These are phyloP conservation scores for Avicennia marina DNA, from an alignment of 257 asterid genomes.

Conservation along the genomic window DNA sequence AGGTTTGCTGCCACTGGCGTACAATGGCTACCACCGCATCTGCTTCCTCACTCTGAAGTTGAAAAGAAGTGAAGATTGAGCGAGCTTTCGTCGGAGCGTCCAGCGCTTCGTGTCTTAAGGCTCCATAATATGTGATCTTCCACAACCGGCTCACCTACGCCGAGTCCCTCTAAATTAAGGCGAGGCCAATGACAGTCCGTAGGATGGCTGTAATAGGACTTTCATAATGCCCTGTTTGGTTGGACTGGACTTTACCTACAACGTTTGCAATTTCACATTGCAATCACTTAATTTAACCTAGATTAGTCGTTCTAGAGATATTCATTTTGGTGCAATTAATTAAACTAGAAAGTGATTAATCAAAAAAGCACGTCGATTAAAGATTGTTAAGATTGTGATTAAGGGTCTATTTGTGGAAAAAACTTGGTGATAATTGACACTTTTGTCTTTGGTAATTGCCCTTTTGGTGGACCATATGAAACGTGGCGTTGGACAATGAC, in stretches of 20 bases:
- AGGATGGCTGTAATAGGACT: too few relatives aligned
- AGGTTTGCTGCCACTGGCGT: slow-evolving; percentile 44
- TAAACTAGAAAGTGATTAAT: not conserved
- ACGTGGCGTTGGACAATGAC: slow-evolving; percentile 7
- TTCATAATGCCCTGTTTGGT: too few relatives aligned
- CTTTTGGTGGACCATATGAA: not conserved
- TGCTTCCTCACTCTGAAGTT: slow-evolving; percentile 31
- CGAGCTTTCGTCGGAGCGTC: slow-evolving; percentile 50
- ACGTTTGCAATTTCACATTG: too few relatives aligned
- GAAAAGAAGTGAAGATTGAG: slow-evolving; percentile 45
- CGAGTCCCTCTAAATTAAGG: too few relatives aligned
- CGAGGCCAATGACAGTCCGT: too few relatives aligned
- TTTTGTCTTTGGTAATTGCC: not conserved
- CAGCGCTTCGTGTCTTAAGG: slow-evolving; percentile 38
- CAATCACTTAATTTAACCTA: too few relatives aligned
- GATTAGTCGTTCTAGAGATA: too few relatives aligned
- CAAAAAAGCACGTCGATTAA: not conserved
- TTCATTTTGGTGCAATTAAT: too few relatives aligned
- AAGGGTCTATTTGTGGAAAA: slow-evolving; percentile 1
- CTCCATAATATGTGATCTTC: slow-evolving; percentile 14
- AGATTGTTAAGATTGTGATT: not conserved
- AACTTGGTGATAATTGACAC: slow-evolving; percentile 22
- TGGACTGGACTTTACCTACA: too few relatives aligned
- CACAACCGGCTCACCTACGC: slow-evolving; percentile 30
- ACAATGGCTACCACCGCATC: slow-evolving; percentile 31